A percentile compares a stretch with the other conserved stretches of the same genome.
Conservation (phyloP, 257 asterid species). For the Voacanga thouarsii region DNA sequence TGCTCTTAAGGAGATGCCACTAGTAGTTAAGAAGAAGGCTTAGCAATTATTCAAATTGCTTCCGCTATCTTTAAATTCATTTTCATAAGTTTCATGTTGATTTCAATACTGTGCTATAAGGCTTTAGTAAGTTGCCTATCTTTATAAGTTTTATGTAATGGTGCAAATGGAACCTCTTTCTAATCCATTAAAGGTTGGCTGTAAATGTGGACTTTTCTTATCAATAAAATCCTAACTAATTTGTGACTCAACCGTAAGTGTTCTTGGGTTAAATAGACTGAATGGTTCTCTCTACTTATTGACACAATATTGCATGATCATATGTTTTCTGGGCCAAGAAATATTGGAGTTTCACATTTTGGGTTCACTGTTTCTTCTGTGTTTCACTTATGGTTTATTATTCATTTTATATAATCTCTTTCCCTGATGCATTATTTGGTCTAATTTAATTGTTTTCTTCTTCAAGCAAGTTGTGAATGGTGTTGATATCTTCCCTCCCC, state of each 20-base stretch:
- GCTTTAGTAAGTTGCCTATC: not conserved
- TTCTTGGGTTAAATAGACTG: not conserved
- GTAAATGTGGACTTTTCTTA: not conserved
- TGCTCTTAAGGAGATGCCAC: too few species aligned
- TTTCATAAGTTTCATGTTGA: not conserved
- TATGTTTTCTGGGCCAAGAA: not conserved
- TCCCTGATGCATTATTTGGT: not conserved
- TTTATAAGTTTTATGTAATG: not conserved
- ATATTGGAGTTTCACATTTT: not conserved
- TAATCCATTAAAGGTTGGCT: not conserved
- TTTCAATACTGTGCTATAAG: not conserved
- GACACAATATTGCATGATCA: not conserved
- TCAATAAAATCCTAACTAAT: not conserved
- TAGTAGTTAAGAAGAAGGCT: too few species aligned
- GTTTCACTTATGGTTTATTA: not conserved
- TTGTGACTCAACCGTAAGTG: not conserved
- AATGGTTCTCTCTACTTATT: not conserved
- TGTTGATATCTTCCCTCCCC: not conserved
- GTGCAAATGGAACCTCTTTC: not conserved
- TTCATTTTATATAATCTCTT: not conserved
- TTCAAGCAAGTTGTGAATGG: not conserved
- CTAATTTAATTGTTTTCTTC: not conserved
- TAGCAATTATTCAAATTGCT: too few species aligned
- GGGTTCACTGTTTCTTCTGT: not conserved
- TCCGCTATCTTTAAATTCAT: not conserved